Evolutionary conservation across 805 yeast species (phyloP).

Genomic region (Spathaspora girioi): DNA sequence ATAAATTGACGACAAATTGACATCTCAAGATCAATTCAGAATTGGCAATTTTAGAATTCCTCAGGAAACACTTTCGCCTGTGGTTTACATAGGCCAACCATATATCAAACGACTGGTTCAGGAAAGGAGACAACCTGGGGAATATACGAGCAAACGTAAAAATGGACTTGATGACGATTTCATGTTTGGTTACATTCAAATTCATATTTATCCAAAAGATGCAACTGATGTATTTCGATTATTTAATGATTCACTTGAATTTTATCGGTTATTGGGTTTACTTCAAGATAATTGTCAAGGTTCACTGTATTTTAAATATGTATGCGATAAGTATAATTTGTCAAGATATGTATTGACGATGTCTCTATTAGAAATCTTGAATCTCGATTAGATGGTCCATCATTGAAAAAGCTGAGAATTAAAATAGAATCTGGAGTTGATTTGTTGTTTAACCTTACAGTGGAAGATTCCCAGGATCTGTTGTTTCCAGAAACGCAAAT

Average conservation of each 20-base stretch:
- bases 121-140: not conserved
- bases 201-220: not conserved
- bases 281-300: not conserved
- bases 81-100: not conserved
- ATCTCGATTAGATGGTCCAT: not conserved
- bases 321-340: too few relatives aligned
- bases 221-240: not conserved
- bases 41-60: not conserved
- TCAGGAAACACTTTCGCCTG: not conserved
- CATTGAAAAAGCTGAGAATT: not conserved
- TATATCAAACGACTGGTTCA: not conserved
- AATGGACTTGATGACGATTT: not conserved
- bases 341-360: not conserved
- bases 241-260: not conserved
- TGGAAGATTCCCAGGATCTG: not conserved
- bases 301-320: not conserved
- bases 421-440: not conserved
- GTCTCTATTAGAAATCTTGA: not conserved
- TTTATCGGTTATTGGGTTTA: not conserved
- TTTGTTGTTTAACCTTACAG: not conserved
- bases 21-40: not conserved
- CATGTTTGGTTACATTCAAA: not conserved
- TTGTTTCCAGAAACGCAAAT: too few relatives aligned
- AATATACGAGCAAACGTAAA: not conserved
- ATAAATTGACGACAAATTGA: not conserved